Evolutionary conservation across 495 filamentous ascomycete genomes (phyloP), one percentile per base, ranked within the genome.

Genomic region (Penicillium nucicola): DNA sequence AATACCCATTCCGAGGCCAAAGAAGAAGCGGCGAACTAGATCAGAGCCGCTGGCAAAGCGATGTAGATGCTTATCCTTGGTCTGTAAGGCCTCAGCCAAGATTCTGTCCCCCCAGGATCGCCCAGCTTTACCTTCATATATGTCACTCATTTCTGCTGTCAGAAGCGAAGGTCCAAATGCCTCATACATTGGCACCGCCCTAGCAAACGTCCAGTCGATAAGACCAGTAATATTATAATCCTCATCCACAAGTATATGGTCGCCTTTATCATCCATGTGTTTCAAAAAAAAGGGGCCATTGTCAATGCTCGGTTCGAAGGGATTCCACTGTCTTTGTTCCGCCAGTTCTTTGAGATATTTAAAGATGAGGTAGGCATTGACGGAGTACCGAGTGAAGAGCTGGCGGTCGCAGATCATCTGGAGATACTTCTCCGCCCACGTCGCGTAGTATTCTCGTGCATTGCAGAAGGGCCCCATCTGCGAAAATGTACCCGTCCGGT

Each of bases 181-280:
- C 10, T 66, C 53, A 37, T 43, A 50, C 19, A 57, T 64, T 25
- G 60, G 56, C 4, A 59, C 64, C 12, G 61, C 61, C 8, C 49
- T 38, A 37, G 70, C 58, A 49, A 65, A 64, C 45, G 72, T 53
- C 68, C 69, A 75, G 42, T 75, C 62, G 22, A 72, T 73, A 34
- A 75, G 62, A 6, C 67, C 63, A 3, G 54, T 67, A 42, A 76
- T 66, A 42, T 77, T 69, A 36, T 56, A 62, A 3, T 69, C 55
- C 5, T 70, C 62, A 33, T 76, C 68, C 11, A 76, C 63, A 7
- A 79, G 48, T 15, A 76, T 48, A 48, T 74, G 70, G 36, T 72
- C 64, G 7, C 69, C 69, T 45, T 72, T 71, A 50, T 74, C 70
- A 60, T 74, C 74, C 22, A 57, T 42, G 41, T 77, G 65, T 50